Percentiles rank a stretch among this genome's conserved stretches.
Conservation (phyloP, 257 asterid genomes). For the Handroanthus guayacan region DNA sequence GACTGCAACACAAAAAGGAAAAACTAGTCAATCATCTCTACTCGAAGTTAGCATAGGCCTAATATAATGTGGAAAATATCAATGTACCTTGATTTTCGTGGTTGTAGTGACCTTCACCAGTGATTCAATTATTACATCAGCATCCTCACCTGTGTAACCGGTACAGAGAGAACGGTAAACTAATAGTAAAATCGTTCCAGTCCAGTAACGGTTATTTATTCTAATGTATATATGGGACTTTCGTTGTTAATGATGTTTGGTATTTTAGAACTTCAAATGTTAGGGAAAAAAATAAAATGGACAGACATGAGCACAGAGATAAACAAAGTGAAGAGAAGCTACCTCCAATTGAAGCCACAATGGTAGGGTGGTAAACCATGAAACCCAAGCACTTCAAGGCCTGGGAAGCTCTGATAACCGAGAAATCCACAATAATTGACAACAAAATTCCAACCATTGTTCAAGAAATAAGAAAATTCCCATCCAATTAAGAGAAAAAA, state of each 20-base stretch:
- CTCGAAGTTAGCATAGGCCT: slow-evolving; percentile 25
- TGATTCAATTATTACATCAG: slow-evolving; percentile 56
- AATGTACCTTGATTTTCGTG: slow-evolving; percentile 68
- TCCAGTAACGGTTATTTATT: neutral
- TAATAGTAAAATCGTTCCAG: neutral
- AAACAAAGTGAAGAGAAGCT: slow-evolving; percentile 16
- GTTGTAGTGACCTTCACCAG: slow-evolving; percentile 62
- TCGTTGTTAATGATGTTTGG: neutral
- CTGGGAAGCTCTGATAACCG: slow-evolving; percentile 62
- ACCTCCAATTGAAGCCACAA: slow-evolving; percentile 64
- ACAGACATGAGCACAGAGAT: neutral
- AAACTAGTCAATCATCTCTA: slow-evolving; percentile 33
- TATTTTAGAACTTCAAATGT: neutral
- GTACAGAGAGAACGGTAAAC: slow-evolving; percentile 33
- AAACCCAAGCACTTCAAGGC: slow-evolving; percentile 91
- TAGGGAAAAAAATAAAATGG: too few species aligned
- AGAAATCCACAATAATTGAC: slow-evolving; percentile 8
- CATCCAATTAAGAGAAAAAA: neutral
- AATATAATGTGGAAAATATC: slow-evolving; percentile 6
- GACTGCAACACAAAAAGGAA: slow-evolving; percentile 56
- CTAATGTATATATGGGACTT: neutral
- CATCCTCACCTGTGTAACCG: slow-evolving; percentile 60
- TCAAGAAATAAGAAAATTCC: neutral
- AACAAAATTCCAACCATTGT: slow-evolving; percentile 15
- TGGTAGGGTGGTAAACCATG: slow-evolving; percentile 78